Evolutionary conservation across 345 rosid species (phyloP).

Genomic region (Populus alba): DNA sequence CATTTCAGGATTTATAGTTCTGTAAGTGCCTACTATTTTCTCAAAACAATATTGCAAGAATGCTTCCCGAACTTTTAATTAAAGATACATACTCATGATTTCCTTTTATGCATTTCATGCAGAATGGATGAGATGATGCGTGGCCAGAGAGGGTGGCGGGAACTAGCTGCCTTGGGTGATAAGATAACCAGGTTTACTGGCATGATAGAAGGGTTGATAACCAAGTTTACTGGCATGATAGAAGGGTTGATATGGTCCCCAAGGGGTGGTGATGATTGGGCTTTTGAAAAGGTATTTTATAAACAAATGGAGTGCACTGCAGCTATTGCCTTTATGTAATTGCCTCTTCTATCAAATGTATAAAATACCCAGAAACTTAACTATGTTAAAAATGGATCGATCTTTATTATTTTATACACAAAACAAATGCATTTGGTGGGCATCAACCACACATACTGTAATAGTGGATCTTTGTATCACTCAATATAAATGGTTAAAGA

Average conservation of each 20-base stretch:
- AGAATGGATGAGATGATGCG: constrained; percentile 99
- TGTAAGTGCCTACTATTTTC: not conserved
- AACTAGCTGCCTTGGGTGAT: constrained; percentile 79
- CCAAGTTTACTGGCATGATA: constrained; percentile 84
- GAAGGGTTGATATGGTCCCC: constrained; percentile 98
- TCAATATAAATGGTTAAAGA: not conserved
- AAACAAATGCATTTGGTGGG: not conserved
- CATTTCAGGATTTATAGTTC: not conserved
- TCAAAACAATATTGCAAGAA: not conserved
- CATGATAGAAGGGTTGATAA: not conserved
- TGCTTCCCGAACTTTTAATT: not conserved
- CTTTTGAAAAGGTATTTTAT: constrained; percentile 59
- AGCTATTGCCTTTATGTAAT: not conserved
- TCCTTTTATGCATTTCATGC: constrained; percentile 11
- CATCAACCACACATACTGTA: not conserved
- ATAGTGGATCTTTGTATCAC: not conserved
- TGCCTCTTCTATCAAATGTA: too few species aligned
- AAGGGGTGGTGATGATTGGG: constrained; percentile 49
- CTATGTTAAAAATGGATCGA: too few species aligned
- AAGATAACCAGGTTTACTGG: constrained; percentile 26
- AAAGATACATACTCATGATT: not conserved
- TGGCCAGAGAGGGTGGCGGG: constrained; percentile 96
- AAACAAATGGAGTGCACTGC: not conserved
- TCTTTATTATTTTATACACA: too few species aligned
- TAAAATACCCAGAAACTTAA: too few species aligned